These are phyloP conservation scores for Cryptosporidium ubiquitum DNA, from an alignment of 169 alveolate genomes.

Conservation along the genomic window DNA sequence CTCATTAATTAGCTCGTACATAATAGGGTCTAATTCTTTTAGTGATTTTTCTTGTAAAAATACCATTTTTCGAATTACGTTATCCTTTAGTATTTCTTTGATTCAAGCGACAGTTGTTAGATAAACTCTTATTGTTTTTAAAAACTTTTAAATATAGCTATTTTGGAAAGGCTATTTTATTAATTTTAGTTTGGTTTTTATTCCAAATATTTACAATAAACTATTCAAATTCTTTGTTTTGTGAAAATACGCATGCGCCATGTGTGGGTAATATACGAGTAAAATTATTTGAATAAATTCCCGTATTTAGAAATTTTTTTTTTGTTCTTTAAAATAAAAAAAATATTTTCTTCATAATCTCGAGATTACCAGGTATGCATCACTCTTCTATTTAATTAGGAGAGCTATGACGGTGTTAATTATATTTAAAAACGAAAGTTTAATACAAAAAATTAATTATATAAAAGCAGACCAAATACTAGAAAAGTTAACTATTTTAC, in stretches of 20 bases:
- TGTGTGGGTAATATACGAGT: background rate
- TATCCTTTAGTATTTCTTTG: background rate
- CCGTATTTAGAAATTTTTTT: background rate
- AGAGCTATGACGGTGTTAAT: background rate
- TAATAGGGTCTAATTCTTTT: conserved; percentile 81
- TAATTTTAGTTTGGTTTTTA: background rate
- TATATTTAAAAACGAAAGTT: too few species aligned
- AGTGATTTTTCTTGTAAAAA: conserved; percentile 33
- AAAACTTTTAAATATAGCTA: background rate
- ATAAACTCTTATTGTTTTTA: background rate
- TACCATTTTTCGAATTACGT: background rate
- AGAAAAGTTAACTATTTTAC: background rate
- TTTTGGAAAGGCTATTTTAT: background rate
- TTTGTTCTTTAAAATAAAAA: too few species aligned
- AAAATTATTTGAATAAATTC: background rate
- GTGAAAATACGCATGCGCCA: background rate
- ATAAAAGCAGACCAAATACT: background rate
- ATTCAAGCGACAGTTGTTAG: too few species aligned
- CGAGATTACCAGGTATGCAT: background rate
- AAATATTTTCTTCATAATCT: too few species aligned
- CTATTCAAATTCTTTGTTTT: background rate
- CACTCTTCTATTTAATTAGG: background rate
- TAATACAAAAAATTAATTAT: background rate
- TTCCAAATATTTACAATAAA: background rate
- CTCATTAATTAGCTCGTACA: conserved; percentile 74